Conservation (phyloP, 192 early-diverging fungal species). For the Paraglomus brasilianum region DNA sequence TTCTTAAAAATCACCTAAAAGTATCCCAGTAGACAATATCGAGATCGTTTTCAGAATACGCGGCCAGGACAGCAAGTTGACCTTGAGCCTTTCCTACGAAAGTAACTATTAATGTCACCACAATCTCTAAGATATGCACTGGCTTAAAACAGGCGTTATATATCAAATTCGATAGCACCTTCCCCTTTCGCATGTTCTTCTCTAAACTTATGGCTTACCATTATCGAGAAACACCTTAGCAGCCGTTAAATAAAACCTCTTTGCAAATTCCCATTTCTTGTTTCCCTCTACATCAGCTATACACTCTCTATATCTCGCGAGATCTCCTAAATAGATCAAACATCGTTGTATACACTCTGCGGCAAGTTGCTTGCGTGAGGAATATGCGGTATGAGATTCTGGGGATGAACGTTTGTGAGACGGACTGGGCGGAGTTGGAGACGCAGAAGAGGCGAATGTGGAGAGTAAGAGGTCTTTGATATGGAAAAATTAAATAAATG, state of each 20-base stretch:
- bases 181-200: background rate
- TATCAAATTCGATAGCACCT: too few relatives aligned
- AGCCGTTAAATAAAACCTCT: slow-evolving; percentile 15
- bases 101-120: slow-evolving; percentile 31
- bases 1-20: slow-evolving; percentile 40
- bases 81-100: slow-evolving; percentile 44
- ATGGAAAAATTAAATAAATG: too few relatives aligned
- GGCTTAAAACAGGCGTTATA: slow-evolving; percentile 16
- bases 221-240: slow-evolving; percentile 17
- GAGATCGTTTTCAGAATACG: slow-evolving; percentile 41
- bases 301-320: slow-evolving; percentile 51
- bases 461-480: background rate
- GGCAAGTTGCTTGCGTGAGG: slow-evolving; percentile 33
- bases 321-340: slow-evolving; percentile 54
- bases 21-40: slow-evolving; percentile 48
- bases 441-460: background rate
- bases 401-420: slow-evolving; percentile 2
- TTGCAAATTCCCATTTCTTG: slow-evolving; percentile 22
- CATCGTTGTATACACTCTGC: slow-evolving; percentile 51
- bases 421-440: slow-evolving; percentile 12
- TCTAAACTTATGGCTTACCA: slow-evolving; percentile 10
- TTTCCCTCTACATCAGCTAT: slow-evolving; percentile 34
- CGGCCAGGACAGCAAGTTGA: slow-evolving; percentile 44
- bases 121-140: slow-evolving; percentile 28
- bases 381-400: slow-evolving; percentile 1